These are phyloP conservation scores for Phyllosticta capitalensis DNA, from an alignment of 2,329 filamentous ascomycete genomes.

Conservation along the genomic window DNA sequence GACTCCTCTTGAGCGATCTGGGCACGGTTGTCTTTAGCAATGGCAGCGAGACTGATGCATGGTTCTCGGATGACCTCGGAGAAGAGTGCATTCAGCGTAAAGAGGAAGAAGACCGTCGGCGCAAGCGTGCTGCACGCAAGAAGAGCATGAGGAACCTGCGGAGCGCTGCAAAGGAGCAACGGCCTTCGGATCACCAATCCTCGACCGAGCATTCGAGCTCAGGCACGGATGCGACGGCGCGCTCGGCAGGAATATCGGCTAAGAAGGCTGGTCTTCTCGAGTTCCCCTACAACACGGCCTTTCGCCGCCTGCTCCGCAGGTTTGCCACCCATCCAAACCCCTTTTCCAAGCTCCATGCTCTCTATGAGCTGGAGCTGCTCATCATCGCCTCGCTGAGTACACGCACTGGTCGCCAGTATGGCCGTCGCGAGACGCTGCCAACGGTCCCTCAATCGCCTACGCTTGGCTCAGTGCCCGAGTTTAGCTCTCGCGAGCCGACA, in stretches of 20 bases:
- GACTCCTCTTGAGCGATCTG: slow-evolving; percentile 79
- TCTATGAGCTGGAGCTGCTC: slow-evolving; percentile 75
- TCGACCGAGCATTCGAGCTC: slow-evolving; percentile 37
- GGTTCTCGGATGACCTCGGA: slow-evolving; percentile 59
- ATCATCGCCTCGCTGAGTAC: slow-evolving; percentile 65
- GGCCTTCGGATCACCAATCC: slow-evolving; percentile 32
- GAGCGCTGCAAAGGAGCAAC: slow-evolving; percentile 19
- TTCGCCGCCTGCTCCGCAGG: slow-evolving; percentile 68
- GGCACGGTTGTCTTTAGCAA: slow-evolving; percentile 76
- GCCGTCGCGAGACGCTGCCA: slow-evolving; percentile 30
- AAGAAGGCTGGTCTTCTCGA: slow-evolving; percentile 41
- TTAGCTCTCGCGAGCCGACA: slow-evolving; percentile 35
- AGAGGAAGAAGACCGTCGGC: slow-evolving; percentile 31
- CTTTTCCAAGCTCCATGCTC: slow-evolving; percentile 69
- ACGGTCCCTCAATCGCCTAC: slow-evolving; percentile 36
- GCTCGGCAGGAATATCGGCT: slow-evolving; percentile 30
- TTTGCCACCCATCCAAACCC: slow-evolving; percentile 88
- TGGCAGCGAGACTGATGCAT: slow-evolving; percentile 86
- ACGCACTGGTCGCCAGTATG: slow-evolving; percentile 38
- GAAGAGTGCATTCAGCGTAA: slow-evolving; percentile 31
- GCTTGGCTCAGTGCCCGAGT: slow-evolving; percentile 34
- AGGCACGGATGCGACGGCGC: slow-evolving; percentile 36
- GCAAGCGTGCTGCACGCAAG: slow-evolving; percentile 28
- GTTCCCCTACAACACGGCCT: slow-evolving; percentile 75
- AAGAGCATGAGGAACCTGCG: slow-evolving; percentile 55